Percentiles rank a stretch among this genome's conserved stretches.
phyloP scores from a whole-genome alignment of 2,329 filamentous ascomycete genomes.

The Talaromyces marneffei region DNA sequence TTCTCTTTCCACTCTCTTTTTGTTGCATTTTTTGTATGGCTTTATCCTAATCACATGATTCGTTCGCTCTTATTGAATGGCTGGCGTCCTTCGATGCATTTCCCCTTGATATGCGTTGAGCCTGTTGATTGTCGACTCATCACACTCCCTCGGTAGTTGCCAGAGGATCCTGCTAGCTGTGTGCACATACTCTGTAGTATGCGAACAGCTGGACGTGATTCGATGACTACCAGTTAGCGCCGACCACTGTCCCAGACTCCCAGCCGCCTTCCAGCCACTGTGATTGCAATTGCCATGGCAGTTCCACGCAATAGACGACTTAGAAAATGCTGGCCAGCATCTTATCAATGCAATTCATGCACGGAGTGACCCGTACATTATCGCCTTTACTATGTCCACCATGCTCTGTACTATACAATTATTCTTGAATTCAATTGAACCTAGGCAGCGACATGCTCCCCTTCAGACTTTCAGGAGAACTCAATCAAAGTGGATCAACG shows the following conservation, averaged over 20 bases:
- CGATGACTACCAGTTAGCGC: not conserved
- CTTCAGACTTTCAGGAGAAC: not conserved
- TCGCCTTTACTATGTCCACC: too few species aligned
- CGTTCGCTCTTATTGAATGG: not conserved
- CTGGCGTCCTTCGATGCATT: not conserved
- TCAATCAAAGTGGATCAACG: not conserved
- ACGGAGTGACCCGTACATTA: too few species aligned
- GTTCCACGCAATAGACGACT: not conserved
- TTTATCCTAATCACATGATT: not conserved
- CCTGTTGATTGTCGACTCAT: not conserved
- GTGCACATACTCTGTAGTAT: not conserved
- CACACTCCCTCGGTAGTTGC: not conserved
- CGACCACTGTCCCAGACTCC: not conserved
- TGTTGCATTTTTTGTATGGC: not conserved
- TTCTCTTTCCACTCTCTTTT: not conserved
- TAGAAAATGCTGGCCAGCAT: not conserved
- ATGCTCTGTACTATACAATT: too few species aligned
- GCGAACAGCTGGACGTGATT: not conserved
- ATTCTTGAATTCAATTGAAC: too few species aligned
- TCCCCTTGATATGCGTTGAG: not conserved
- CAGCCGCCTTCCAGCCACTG: slow-evolving; percentile 4
- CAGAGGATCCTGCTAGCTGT: not conserved
- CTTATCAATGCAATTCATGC: not conserved
- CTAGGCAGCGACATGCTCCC: not conserved
- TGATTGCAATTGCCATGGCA: not conserved